Evolutionary conservation across 2,329 filamentous ascomycete genomes (phyloP), one percentile per base, ranked within the genome.

Genomic region (Sporothrix globosa): DNA sequence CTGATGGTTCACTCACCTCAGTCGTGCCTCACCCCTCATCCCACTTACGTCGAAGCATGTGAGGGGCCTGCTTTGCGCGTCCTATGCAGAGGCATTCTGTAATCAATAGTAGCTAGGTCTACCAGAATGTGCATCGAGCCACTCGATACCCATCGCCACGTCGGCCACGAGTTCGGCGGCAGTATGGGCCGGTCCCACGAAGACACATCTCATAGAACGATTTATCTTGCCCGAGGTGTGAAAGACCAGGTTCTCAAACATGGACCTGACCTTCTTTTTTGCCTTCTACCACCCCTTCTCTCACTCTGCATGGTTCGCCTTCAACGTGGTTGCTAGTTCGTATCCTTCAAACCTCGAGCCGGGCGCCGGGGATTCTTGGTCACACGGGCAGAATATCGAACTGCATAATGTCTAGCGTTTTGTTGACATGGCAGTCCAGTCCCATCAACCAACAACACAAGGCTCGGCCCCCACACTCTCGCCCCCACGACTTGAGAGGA

Each of bases 221-320:
- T 41, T 34, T 60, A n/a, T 24, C 56, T 41, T 60, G 9, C 7
- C 56, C 39, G 9, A n/a, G 39, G 56, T 44, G n/a, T 44, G 56
- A 39, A 44, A 21, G 63, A 54, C 63, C 48, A 41, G 63, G 63
- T 54, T 54, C 46, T 67, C 63, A 54, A 67, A 67, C 63, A 53
- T 24, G 48, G 30, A 5, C 48, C 19, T 30, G 30, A 19, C 6
- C 30, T 67, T 39, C 30, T 10, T 19, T 19, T 54, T 39, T 44
- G 24, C 9, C 48, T 41, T 41, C 27, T 14, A 14, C 21, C 34
- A n/a, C 6, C 19, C 10, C 44, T 66, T 66, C 46, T 50, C 27
- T 39, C 27, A 44, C 34, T 61, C 56, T 21, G 17, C 10, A 24
- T 19, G n/a, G 53, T 19, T 14, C 53, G 56, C 10, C 34, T n/a